Evolutionary conservation across 139 green algal species (phyloP).

Genomic region (Chlorella sp.): DNA sequence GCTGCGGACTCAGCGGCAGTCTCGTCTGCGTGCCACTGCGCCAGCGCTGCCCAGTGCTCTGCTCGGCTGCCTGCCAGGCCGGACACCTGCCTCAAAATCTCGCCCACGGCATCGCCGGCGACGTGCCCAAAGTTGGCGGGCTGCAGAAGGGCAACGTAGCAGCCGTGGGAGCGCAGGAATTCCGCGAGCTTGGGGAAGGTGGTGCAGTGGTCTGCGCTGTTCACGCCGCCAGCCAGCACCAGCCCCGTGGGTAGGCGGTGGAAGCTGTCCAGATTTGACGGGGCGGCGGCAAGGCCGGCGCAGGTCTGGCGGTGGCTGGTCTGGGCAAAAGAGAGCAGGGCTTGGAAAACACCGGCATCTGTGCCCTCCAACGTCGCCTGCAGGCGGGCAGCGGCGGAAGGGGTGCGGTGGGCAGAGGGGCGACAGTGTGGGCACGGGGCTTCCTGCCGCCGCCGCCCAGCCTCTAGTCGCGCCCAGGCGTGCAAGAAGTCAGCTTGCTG

Average conservation of each 20-base stretch:
- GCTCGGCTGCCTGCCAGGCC: conserved; percentile 40
- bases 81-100: conserved; percentile 50
- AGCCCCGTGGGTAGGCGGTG: conserved; percentile 51
- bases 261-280: neutral
- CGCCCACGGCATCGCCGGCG: conserved; percentile 29
- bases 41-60: conserved; percentile 30
- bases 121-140: conserved; percentile 31
- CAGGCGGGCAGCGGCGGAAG: neutral
- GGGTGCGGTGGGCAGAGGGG: neutral
- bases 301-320: neutral
- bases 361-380: conserved; percentile 14
- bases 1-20: neutral
- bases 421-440: neutral
- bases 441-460: neutral
- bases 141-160: conserved; percentile 54
- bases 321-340: conserved; percentile 25
- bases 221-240: conserved; percentile 63
- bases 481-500: too few relatives aligned
- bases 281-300: neutral
- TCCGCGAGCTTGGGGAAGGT: conserved; percentile 57
- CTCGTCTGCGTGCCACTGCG: conserved; percentile 14
- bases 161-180: conserved; percentile 39
- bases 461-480: neutral
- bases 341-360: conserved; percentile 27
- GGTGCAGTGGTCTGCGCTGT: conserved; percentile 56